These are phyloP conservation scores for Fraxinus anomala DNA, from an alignment of 257 asterid genomes.

Conservation along the genomic window DNA sequence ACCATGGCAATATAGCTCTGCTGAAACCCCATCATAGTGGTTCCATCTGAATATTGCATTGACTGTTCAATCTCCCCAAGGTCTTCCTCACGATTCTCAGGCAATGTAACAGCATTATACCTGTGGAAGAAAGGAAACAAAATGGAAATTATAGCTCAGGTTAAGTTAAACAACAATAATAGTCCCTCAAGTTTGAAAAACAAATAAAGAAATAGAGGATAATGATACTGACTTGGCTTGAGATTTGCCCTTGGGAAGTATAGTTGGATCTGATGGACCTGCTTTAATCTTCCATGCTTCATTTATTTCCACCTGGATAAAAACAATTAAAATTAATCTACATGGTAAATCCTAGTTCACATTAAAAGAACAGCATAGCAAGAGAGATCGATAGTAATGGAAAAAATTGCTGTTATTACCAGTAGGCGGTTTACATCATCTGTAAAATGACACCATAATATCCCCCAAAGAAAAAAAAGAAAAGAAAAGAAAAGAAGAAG, in stretches of 20 bases:
- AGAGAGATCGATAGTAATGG: neutral
- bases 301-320: constrained; percentile 72
- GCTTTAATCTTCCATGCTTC: constrained; percentile 88
- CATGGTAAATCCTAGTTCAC: constrained; percentile 11
- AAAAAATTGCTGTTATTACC: constrained; percentile 44
- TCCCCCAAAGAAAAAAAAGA: neutral
- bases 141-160: neutral
- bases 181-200: neutral
- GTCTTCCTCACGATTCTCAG: constrained; percentile 58
- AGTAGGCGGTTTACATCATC: constrained; percentile 88
- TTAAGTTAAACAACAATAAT: neutral
- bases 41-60: constrained; percentile 42
- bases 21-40: constrained; percentile 58
- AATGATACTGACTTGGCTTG: constrained; percentile 71
- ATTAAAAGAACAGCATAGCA: neutral
- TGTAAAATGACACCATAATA: constrained; percentile 39
- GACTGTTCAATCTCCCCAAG: constrained; percentile 58
- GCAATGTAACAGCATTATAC: constrained; percentile 60
- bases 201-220: constrained; percentile 4
- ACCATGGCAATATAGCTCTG: constrained; percentile 75
- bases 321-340: neutral
- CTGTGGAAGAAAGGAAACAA: constrained; percentile 32
- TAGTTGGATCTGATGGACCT: constrained; percentile 61
- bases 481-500: neutral
- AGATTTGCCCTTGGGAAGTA: constrained; percentile 65